Conservation (phyloP, 2,329 filamentous ascomycete species). For the Aspergillus sp. region DNA sequence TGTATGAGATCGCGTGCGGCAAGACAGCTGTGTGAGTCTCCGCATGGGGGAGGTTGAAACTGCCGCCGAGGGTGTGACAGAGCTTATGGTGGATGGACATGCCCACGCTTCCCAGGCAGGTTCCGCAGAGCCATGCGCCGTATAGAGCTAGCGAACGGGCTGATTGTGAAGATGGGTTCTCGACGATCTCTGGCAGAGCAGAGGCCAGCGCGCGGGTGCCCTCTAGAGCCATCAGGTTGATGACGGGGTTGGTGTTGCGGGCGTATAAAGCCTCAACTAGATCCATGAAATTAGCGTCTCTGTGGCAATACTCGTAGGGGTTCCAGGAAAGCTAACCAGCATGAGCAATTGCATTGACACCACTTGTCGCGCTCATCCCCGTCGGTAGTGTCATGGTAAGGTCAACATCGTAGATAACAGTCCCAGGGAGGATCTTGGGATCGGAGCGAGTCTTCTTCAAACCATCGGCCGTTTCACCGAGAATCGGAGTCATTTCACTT, state of each 20-base stretch:
- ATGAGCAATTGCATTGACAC: constrained; percentile 67
- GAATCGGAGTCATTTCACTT: constrained; percentile 64
- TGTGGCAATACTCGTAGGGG: neutral
- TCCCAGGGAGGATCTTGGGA: constrained; percentile 59
- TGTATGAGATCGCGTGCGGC: constrained; percentile 64
- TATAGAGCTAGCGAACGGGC: constrained; percentile 58
- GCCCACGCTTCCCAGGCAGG: constrained; percentile 58
- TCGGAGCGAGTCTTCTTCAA: constrained; percentile 59
- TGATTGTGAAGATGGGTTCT: constrained; percentile 43
- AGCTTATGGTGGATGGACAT: constrained; percentile 70
- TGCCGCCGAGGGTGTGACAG: constrained; percentile 64
- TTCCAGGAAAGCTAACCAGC: constrained; percentile 42
- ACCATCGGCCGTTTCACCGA: constrained; percentile 62
- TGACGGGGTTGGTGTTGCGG: constrained; percentile 61
- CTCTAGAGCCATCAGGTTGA: constrained; percentile 58
- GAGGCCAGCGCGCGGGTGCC: constrained; percentile 55
- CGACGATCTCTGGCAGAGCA: constrained; percentile 55
- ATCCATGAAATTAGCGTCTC: neutral
- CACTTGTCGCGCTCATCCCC: constrained; percentile 56
- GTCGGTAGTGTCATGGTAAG: constrained; percentile 60
- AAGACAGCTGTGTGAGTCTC: constrained; percentile 65
- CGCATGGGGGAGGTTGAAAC: constrained; percentile 64
- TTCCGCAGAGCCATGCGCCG: constrained; percentile 65
- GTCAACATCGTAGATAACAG: constrained; percentile 66
- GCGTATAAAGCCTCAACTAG: constrained; percentile 64